Conservation (phyloP, 176 grass and related monocot genomes). For the Phoenix roebelenii region DNA sequence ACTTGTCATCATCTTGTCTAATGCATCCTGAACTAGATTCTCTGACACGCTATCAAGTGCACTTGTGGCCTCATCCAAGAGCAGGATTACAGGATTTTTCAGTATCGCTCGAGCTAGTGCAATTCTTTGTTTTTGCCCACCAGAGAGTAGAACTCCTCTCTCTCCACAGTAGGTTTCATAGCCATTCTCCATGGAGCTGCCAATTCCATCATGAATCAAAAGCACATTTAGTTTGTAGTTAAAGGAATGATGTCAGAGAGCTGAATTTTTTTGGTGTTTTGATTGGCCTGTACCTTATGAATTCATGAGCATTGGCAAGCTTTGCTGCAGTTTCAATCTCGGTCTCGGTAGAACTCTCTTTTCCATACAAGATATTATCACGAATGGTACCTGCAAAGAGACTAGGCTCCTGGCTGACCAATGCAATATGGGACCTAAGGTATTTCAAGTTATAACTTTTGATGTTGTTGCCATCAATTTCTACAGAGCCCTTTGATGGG, state of each 20-base stretch:
- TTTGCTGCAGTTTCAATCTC: slow-evolving; percentile 6
- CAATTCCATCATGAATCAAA: too few species aligned
- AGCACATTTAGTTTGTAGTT: too few species aligned
- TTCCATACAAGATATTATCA: slow-evolving; percentile 8
- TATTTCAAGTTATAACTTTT: background rate
- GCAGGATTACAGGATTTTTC: slow-evolving; percentile 34
- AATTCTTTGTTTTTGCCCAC: slow-evolving; percentile 50
- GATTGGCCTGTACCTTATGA: too few species aligned
- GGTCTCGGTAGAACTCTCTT: background rate
- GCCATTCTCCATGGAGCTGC: slow-evolving; percentile 37
- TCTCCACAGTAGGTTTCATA: slow-evolving; percentile 43
- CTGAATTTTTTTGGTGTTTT: too few species aligned
- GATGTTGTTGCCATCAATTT: slow-evolving; percentile 6
- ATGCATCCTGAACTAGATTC: slow-evolving; percentile 37
- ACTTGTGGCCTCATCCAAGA: slow-evolving; percentile 17
- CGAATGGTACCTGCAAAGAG: slow-evolving; percentile 6
- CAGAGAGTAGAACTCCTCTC: slow-evolving; percentile 44
- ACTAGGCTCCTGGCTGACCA: slow-evolving; percentile 10
- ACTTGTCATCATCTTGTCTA: slow-evolving; percentile 43
- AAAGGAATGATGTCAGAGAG: too few species aligned
- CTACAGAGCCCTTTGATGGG: background rate
- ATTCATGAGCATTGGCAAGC: background rate
- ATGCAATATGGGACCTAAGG: background rate
- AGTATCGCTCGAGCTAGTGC: slow-evolving; percentile 43
- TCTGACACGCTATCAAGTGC: slow-evolving; percentile 27